These are phyloP conservation scores for Chlorella sorokiniana DNA, from an alignment of 139 green algal species.

Conservation along the genomic window DNA sequence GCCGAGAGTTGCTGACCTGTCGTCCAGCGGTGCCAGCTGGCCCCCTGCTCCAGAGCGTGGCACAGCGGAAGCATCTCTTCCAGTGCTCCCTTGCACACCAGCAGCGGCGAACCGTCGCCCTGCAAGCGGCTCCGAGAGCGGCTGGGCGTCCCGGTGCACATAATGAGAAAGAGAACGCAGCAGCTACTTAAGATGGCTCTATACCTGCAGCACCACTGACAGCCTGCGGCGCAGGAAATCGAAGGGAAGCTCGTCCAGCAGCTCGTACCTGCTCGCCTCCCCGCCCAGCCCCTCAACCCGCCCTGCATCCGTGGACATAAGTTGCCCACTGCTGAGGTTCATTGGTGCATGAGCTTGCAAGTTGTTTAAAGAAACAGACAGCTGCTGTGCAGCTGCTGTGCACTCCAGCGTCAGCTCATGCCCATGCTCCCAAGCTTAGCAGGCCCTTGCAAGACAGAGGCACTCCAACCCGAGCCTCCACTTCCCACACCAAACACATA, in stretches of 20 bases:
- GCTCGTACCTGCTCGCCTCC: neutral
- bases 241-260: conserved; percentile 48
- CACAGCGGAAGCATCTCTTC: conserved; percentile 37
- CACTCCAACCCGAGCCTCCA: neutral
- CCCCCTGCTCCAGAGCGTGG: neutral
- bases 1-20: neutral
- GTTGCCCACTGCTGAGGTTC: too few relatives aligned
- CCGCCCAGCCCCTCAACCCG: conserved; percentile 5
- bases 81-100: conserved; percentile 45
- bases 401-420: too few relatives aligned
- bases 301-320: neutral
- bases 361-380: too few relatives aligned
- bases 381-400: too few relatives aligned
- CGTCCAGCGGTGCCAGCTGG: conserved; percentile 18
- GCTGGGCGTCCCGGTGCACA: too few relatives aligned
- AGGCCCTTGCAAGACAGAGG: neutral
- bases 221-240: conserved; percentile 44
- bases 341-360: too few relatives aligned
- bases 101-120: conserved; percentile 11
- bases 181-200: too few relatives aligned
- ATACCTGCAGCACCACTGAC: conserved; percentile 31
- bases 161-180: too few relatives aligned
- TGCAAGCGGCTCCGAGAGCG: too few relatives aligned
- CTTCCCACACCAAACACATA: neutral
- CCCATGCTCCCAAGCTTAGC: too few relatives aligned